Evolutionary conservation across 768 basidiomycete species (phyloP), one percentile per base, ranked within the genome.

Genomic region (Guyanaporus albipodus): DNA sequence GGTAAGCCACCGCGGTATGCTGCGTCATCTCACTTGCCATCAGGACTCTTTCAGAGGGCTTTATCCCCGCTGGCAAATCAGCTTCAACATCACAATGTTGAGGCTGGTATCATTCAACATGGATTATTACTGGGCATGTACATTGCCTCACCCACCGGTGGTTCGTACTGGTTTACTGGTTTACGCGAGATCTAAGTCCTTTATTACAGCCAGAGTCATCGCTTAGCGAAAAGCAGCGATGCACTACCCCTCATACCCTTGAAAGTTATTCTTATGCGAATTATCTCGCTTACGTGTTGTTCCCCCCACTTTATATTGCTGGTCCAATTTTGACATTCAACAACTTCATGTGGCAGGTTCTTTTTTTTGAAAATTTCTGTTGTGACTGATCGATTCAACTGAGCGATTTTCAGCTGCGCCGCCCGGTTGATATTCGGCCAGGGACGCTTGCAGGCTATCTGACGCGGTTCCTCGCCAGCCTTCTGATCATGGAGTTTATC

Each of bases 281-380:
- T 58, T 95, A 91, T 63, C 42, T 96, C 9, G 76, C 87, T 19
- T 98, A 97, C 60, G 74, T 77, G n/a, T 68, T 97, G 8, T 99
- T 98, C 60, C 82, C 94, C 1, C 94, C 96, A 2, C 71, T 98
- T 10, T 99, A 97, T 62, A 88, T 98, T 41, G 94, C 90, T 2
- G 95, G 96, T 0, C 96, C 96, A 0, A 94, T 98, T 55, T 80
- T 98, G 63, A 87, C 94, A 0, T 98, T 91, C 73, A 95, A 95
- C 59, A 91, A 96, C 63, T 98, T 91, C 62, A 70, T 91, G 58
- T 90, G 86, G 83, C 95, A 97, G 82, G 91, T 91, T 31, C 49
- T 76, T 60, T 37, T 12, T 11, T 29, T 35, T 22, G 14, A n/a
- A n/a, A n/a, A 9, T 27, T 42, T 26, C 11, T 15, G 22, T 40